These are phyloP conservation scores for Phytophthora pinifolia DNA, from an alignment of 352 stramenopile species.

Conservation along the genomic window DNA sequence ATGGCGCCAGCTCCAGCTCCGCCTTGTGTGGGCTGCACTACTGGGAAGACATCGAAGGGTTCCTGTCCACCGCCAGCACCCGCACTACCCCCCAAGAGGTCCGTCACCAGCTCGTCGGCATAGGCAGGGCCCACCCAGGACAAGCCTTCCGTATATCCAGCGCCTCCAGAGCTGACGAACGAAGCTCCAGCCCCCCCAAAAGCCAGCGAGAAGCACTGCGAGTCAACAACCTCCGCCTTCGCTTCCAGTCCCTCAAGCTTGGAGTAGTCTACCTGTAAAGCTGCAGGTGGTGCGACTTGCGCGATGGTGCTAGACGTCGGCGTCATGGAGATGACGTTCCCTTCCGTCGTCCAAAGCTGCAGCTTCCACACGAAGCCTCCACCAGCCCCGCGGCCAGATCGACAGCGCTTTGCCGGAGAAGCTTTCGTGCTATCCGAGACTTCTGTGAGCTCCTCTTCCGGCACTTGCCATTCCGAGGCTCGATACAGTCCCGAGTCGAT, in stretches of 20 bases:
- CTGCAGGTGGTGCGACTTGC: conserved; percentile 29
- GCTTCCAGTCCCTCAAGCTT: conserved; percentile 53
- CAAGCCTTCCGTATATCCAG: conserved; percentile 48
- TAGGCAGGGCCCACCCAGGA: conserved; percentile 32
- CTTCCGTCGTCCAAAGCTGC: conserved; percentile 84
- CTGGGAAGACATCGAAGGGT: conserved; percentile 78
- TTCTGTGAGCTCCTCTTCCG: conserved; percentile 41
- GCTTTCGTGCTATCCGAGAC: conserved; percentile 47
- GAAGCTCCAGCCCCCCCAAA: conserved; percentile 87
- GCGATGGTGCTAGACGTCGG: conserved; percentile 56
- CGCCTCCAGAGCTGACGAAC: conserved; percentile 48
- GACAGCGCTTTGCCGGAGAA: conserved; percentile 77
- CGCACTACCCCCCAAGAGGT: conserved; percentile 92
- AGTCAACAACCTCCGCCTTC: conserved; percentile 59
- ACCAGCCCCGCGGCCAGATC: conserved; percentile 70
- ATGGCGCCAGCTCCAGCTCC: conserved; percentile 89
- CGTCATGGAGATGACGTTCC: conserved; percentile 79
- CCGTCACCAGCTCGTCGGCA: conserved; percentile 49
- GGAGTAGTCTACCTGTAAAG: conserved; percentile 44
- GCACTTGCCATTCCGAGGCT: conserved; percentile 56
- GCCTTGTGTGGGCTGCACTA: conserved; percentile 74
- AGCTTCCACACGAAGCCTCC: conserved; percentile 91
- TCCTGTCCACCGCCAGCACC: conserved; percentile 83
- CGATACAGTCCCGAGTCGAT: conserved; percentile 34
- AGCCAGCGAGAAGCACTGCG: conserved; percentile 87